A percentile compares a stretch with the other conserved stretches of the same genome.
Evolutionary conservation across 2,329 filamentous ascomycete species (phyloP).

Genomic region (Hymenoscyphus infarciens): DNA sequence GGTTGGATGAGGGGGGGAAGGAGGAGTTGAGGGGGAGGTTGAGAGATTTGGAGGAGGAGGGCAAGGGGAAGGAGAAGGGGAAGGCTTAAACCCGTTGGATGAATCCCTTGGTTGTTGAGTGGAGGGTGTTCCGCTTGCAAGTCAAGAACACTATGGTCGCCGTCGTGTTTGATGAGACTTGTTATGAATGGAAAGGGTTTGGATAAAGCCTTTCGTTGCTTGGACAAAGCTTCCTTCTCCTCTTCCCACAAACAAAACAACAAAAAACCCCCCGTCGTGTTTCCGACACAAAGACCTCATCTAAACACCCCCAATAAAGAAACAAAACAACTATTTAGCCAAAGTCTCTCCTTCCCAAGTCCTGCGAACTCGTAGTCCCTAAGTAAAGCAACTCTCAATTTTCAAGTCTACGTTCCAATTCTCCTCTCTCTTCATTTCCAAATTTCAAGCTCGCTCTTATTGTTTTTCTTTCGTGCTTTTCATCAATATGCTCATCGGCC

Average conservation of each 20-base stretch:
- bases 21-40: background rate
- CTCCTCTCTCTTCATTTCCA: too few species aligned
- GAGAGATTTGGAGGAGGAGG: background rate
- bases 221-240: too few species aligned
- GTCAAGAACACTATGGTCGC: background rate
- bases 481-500: background rate
- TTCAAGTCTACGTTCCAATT: too few species aligned
- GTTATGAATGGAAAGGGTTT: background rate
- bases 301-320: background rate
- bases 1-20: background rate
- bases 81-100: too few species aligned
- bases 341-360: too few species aligned
- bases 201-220: background rate
- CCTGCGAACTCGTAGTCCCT: too few species aligned
- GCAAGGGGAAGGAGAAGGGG: background rate
- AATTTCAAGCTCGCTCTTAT: too few species aligned
- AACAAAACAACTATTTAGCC: background rate
- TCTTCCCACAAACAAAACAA: too few species aligned
- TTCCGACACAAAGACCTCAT: background rate
- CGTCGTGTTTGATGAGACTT: too few species aligned
- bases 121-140: background rate
- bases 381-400: too few species aligned
- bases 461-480: background rate
- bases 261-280: too few species aligned
- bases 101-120: background rate